Evolutionary conservation across 768 basidiomycete genomes (phyloP).

Genomic region (Epithele typhae): DNA sequence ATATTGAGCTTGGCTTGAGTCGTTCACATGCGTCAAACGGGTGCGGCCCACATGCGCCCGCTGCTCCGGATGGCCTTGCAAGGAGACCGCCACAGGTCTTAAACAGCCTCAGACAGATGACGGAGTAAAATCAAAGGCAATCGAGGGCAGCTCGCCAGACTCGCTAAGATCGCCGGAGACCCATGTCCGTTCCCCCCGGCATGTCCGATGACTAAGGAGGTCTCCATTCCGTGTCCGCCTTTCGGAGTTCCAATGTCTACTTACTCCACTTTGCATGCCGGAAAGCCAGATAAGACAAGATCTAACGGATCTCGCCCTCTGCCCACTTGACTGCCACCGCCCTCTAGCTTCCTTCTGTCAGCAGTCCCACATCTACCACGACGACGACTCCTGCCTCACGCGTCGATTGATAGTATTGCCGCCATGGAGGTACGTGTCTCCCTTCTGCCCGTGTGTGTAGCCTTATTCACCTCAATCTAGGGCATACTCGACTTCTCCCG

Average conservation of each 20-base stretch:
- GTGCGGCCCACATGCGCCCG: too few relatives aligned
- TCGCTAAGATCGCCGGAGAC: neutral
- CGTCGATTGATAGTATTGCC: constrained; percentile 21
- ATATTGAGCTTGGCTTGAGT: too few relatives aligned
- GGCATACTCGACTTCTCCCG: constrained; percentile 88
- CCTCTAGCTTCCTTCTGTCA: constrained; percentile 14
- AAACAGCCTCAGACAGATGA: constrained; percentile 6
- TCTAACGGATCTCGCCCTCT: constrained; percentile 25
- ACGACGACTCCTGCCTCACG: constrained; percentile 18
- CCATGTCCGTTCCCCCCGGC: neutral
- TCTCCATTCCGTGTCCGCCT: neutral
- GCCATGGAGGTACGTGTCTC: constrained; percentile 36
- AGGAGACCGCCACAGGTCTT: neutral
- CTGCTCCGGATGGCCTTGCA: too few relatives aligned
- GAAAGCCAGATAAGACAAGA: constrained; percentile 14
- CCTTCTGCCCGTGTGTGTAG: neutral
- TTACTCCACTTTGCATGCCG: too few relatives aligned
- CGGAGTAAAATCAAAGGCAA: neutral
- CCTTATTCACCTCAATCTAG: constrained; percentile 34
- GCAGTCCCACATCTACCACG: constrained; percentile 20
- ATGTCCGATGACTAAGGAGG: constrained; percentile 2
- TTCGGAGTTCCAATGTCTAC: constrained; percentile 6
- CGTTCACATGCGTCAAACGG: too few relatives aligned
- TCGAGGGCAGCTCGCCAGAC: neutral
- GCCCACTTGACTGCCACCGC: constrained; percentile 25